These are phyloP conservation scores for Hypoxylon cercidicola DNA, from an alignment of 495 filamentous ascomycete genomes.

Conservation along the genomic window DNA sequence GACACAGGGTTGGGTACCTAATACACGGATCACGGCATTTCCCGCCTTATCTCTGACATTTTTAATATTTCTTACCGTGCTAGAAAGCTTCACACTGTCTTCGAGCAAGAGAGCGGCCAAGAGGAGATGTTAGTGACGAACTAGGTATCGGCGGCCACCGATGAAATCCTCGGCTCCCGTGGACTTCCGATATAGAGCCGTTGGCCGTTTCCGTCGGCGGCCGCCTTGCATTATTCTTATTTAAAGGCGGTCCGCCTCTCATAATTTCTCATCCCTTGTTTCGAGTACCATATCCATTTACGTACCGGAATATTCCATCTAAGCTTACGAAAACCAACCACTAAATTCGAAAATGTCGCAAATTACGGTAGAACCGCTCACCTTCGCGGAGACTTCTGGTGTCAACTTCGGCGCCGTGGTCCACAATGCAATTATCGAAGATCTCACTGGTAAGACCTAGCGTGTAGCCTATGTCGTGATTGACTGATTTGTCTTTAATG, in stretches of 20 bases:
- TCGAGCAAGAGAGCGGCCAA: too few relatives aligned
- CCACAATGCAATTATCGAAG: slow-evolving; percentile 66
- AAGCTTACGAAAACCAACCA: neutral
- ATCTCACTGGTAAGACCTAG: slow-evolving; percentile 63
- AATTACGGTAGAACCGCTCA: slow-evolving; percentile 52
- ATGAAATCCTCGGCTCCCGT: neutral
- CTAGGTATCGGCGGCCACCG: neutral
- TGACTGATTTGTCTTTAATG: slow-evolving; percentile 28
- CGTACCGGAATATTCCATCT: neutral
- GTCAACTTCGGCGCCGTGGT: slow-evolving; percentile 70
- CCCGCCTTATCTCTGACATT: too few relatives aligned
- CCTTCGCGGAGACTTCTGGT: slow-evolving; percentile 52
- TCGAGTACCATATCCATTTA: too few relatives aligned
- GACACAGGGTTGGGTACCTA: too few relatives aligned
- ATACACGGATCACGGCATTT: neutral
- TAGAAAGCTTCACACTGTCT: too few relatives aligned
- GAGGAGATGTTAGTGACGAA: neutral
- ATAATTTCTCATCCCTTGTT: too few relatives aligned
- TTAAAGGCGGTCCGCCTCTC: too few relatives aligned
- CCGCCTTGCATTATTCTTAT: too few relatives aligned
- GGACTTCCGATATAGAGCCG: neutral
- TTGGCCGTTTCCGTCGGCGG: too few relatives aligned
- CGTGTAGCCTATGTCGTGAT: slow-evolving; percentile 14
- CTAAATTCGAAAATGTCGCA: slow-evolving; percentile 17
- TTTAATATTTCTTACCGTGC: too few relatives aligned